Base-by-base conservation (phyloP, 2,329 filamentous ascomycete species). In the Arthrobotrys sphaeroides region DNA sequence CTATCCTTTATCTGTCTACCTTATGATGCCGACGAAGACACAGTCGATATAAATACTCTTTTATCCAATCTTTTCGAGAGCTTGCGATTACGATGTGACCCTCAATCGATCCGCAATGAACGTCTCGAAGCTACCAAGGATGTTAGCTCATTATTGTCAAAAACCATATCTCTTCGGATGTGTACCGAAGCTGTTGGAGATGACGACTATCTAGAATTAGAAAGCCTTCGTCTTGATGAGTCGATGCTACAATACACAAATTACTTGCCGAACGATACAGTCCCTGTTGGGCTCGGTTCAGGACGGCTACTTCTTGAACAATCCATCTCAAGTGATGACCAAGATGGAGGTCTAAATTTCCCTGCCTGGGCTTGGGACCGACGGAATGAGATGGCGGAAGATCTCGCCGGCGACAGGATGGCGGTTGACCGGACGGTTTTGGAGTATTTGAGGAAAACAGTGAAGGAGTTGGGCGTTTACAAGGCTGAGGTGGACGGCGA, bases 1-100 rank as follows among this genome's bases (percentile, higher is more conserved):
- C 72, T 75, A 13, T 75, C 72, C 4, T 75, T 69, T 33, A 69
- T 75, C 6, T 65, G 64, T n/a, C 72, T 75, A 5, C 72, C 72
- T 3, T 69, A 53, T 18, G 72, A 75, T 20, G 13, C 40, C 3
- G 64, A 75, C 20, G 72, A 65, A 45, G 72, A 75, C 7, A 3
- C 22, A 3, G 18, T 24, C 4, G 47, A 69, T 43, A 5, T 33
- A 9, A 9, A 47, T 3, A n/a, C 12, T 9, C 45, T 75, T 4
- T 33, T 69, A 2, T 24, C 26, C 5, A 45, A 20, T n/a, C 26
- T 75, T 18, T 4, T 33, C 1, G 22, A 31, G 4, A 36, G 31
- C 33, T 31, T 69, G 12, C 57, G 24, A 2, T 31, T 13, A 1
- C 31, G 2, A 2, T n/a, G 1, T 2, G 12, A 7, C 1, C 9